Evolutionary conservation across 768 basidiomycete genomes (phyloP), one percentile per base, ranked within the genome.

Genomic region (Rhodotorula taiwanensis): DNA sequence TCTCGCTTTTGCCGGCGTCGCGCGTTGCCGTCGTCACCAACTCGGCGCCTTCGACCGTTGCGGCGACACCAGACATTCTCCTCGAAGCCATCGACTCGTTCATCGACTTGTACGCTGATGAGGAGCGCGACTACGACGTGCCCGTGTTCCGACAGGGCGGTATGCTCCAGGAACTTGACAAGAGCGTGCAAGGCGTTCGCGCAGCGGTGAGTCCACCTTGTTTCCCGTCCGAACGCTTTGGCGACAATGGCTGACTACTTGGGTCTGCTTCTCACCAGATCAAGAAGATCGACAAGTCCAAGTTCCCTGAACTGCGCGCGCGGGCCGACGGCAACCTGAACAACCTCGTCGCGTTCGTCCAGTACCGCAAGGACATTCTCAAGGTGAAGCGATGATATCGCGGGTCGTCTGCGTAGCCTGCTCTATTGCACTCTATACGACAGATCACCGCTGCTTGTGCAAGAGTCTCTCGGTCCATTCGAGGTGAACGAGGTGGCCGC

Each of bases 51-150:
- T 10, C 53, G 20, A 23, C 25, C 31, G 39, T 55, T 39, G 21
- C 60, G 18, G 18, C 52, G 10, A 58, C 64, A 25, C 56, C 70
- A 55, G 50, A 55, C 48, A 52, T 62, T 20, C 63, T 75, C 43
- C 72, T 78, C 28, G 74, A 77, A 20, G 70, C 73, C 25, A 64
- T 79, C 57, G 77, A 79, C 67, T 76, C 75, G 33, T 58, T 79
- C 52, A 77, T 79, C 60, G 79, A 79, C 66, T 72, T 79, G 42
- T 79, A 79, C 69, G 75, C 77, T 7, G 79, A 79, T 66, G 79
- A 79, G 63, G 74, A 71, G 18, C 63, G 75, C 33, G 55, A 69
- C 5, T 78, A 75, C 66, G 78, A 79, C 68, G 43, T 50, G 21
- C 67, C 63, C 15, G 77, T 78, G n/a, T 79, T 79, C 58, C 69